phyloP scores from a whole-genome alignment of 768 basidiomycete genomes.

The Rhodotorula diobovata region DNA sequence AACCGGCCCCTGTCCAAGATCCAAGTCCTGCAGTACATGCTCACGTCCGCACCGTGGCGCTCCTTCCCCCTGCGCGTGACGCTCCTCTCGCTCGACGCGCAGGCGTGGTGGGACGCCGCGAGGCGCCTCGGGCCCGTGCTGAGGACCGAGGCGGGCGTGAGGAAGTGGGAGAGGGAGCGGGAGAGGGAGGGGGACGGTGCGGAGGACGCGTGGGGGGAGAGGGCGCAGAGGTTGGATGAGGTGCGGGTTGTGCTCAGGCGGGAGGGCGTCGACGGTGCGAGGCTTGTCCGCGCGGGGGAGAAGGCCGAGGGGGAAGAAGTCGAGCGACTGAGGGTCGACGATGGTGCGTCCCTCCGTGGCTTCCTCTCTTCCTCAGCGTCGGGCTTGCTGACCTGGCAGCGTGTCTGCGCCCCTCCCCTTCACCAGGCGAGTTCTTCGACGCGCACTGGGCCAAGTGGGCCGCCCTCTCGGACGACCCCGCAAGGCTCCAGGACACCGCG shows the following conservation, averaged over 20 bases:
- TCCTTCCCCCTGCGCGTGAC: conserved; percentile 46
- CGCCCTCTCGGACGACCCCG: neutral
- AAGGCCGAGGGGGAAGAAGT: conserved; percentile 1
- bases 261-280: conserved; percentile 46
- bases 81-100: conserved; percentile 45
- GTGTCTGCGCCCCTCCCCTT: neutral
- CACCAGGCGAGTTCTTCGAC: conserved; percentile 26
- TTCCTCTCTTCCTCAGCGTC: neutral
- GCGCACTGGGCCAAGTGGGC: conserved; percentile 20
- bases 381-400: neutral
- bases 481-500: neutral
- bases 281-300: conserved; percentile 43
- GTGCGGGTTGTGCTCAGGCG: conserved; percentile 13
- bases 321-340: conserved; percentile 27
- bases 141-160: conserved; percentile 20
- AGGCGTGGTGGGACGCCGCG: conserved; percentile 41
- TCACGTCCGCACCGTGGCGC: conserved; percentile 47
- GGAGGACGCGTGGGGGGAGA: conserved; percentile 28
- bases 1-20: conserved; percentile 39
- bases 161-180: conserved; percentile 19
- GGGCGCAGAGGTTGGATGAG: conserved; percentile 3
- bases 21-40: conserved; percentile 47
- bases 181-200: neutral
- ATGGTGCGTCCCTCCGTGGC: conserved; percentile 3
- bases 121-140: conserved; percentile 10